A percentile compares a stretch with the other conserved stretches of the same genome.
Evolutionary conservation across 1,284 basidiomycete species (phyloP).

Genomic region (Cystobasidium slooffiae): DNA sequence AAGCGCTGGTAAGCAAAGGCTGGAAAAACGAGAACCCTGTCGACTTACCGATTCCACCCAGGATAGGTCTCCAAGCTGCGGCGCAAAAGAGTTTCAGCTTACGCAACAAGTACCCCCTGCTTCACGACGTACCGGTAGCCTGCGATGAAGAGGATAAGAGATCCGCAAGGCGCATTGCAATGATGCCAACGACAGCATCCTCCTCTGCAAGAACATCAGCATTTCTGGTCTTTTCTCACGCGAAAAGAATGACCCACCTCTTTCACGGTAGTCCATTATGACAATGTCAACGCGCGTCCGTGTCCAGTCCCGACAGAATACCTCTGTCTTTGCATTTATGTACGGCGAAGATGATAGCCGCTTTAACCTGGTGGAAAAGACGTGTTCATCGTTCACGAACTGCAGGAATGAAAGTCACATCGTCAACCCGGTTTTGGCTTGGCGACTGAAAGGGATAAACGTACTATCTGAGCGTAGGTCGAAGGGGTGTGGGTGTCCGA

Average conservation of each 20-base stretch:
- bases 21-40: neutral
- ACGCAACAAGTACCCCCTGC: neutral
- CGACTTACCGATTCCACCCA: constrained; percentile 30
- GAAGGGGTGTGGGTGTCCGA: constrained; percentile 44
- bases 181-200: constrained; percentile 46
- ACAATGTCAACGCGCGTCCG: constrained; percentile 42
- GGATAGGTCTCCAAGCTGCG: constrained; percentile 27
- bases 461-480: constrained; percentile 43
- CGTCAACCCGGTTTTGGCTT: neutral
- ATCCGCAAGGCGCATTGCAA: constrained; percentile 42
- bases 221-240: neutral
- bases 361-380: constrained; percentile 45
- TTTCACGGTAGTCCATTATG: constrained; percentile 48
- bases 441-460: neutral
- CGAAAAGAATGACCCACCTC: constrained; percentile 16
- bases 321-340: constrained; percentile 46
- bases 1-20: neutral
- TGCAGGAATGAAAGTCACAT: neutral
- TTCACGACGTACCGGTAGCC: constrained; percentile 15
- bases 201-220: constrained; percentile 17
- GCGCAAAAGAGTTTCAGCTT: neutral
- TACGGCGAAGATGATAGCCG: constrained; percentile 43
- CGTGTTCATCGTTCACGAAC: constrained; percentile 46
- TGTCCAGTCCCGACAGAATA: constrained; percentile 46
- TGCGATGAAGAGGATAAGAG: constrained; percentile 43